A percentile compares a stretch with the other conserved stretches of the same genome.
Conservation (phyloP, 441 rosid genomes). For the Populus trichocarpa region DNA sequence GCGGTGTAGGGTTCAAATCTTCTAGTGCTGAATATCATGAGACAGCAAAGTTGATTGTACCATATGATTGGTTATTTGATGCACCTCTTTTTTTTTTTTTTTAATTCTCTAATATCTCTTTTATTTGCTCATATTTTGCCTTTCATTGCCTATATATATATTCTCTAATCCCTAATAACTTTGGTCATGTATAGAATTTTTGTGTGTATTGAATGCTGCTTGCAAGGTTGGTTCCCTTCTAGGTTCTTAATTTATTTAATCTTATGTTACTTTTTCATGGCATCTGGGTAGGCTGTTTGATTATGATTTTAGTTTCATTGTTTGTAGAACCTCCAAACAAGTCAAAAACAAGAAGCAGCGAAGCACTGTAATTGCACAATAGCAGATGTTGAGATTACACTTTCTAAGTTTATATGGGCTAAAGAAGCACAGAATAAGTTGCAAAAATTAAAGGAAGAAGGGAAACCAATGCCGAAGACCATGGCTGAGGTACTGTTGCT, state of each 20-base stretch:
- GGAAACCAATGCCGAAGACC: conserved; percentile 81
- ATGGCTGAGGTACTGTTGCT: conserved; percentile 60
- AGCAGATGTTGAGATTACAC: conserved; percentile 77
- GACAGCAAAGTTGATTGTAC: too few relatives aligned
- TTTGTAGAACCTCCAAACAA: conserved; percentile 70
- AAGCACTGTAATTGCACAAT: conserved; percentile 71
- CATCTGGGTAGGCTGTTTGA: conserved; percentile 25
- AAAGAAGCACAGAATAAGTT: conserved; percentile 74
- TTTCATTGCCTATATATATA: too few relatives aligned
- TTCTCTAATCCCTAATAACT: too few relatives aligned
- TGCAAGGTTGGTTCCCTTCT: not conserved
- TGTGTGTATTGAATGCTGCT: not conserved
- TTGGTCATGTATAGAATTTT: not conserved
- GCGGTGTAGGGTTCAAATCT: too few relatives aligned
- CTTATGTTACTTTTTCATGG: not conserved
- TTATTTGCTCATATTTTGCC: too few relatives aligned
- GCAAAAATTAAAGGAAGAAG: conserved; percentile 64
- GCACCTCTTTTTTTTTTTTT: too few relatives aligned
- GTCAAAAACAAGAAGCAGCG: conserved; percentile 85
- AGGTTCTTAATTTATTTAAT: not conserved
- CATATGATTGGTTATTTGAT: too few relatives aligned
- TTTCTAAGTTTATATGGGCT: conserved; percentile 86
- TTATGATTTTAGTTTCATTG: conserved; percentile 50
- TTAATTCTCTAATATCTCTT: too few relatives aligned
- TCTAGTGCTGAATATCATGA: too few relatives aligned